A percentile compares a stretch with the other conserved stretches of the same genome.
These are phyloP conservation scores for Leishmania major DNA, from an alignment of 208 protist species.

Conservation along the genomic window DNA sequence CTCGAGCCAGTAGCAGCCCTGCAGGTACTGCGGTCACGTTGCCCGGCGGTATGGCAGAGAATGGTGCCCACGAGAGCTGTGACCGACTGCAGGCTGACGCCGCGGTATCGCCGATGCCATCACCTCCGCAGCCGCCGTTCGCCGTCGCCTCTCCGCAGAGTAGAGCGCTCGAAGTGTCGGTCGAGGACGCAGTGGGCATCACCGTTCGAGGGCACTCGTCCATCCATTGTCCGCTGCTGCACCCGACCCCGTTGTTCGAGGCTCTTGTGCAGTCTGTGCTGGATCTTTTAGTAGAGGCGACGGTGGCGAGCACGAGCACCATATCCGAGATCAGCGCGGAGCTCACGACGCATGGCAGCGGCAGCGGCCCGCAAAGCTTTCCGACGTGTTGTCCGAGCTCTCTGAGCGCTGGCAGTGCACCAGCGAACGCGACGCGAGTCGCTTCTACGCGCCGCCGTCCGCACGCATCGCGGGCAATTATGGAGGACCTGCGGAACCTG, in stretches of 20 bases:
- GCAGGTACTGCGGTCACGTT: background rate
- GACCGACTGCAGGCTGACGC: background rate
- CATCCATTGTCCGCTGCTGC: conserved; percentile 57
- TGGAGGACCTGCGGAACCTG: conserved; percentile 75
- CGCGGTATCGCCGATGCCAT: background rate
- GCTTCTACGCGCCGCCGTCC: conserved; percentile 18
- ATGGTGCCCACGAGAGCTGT: background rate
- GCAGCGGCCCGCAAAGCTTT: background rate
- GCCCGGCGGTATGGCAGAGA: background rate
- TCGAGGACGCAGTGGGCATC: conserved; percentile 62
- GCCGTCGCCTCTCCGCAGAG: background rate
- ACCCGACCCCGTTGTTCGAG: conserved; percentile 51
- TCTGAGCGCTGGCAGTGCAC: background rate
- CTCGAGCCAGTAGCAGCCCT: background rate
- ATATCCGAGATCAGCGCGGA: conserved; percentile 38
- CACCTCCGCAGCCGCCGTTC: background rate
- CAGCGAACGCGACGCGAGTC: background rate
- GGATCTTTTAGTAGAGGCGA: conserved; percentile 58
- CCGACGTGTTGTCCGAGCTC: background rate
- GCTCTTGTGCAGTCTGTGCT: conserved; percentile 70
- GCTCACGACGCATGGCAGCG: conserved; percentile 17
- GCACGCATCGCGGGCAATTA: conserved; percentile 38
- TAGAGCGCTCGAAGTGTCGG: conserved; percentile 42
- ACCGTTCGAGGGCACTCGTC: conserved; percentile 67
- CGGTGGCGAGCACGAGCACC: conserved; percentile 40